Conservation (phyloP, 768 basidiomycete species). For the Gyrodon lividus region DNA sequence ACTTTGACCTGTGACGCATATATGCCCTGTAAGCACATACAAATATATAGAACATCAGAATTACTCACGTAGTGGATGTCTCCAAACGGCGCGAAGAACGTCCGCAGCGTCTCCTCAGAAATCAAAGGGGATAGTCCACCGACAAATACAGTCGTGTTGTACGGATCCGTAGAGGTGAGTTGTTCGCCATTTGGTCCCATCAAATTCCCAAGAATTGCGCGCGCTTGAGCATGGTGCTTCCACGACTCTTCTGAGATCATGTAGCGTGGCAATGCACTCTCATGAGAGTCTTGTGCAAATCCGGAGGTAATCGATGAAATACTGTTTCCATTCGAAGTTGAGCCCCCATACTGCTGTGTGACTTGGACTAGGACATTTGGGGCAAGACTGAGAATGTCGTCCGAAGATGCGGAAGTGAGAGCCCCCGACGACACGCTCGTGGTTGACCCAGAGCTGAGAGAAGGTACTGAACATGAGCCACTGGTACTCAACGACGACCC, state of each 20-base stretch:
- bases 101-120: constrained; percentile 86
- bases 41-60: constrained; percentile 1
- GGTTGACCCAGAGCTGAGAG: constrained; percentile 47
- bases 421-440: constrained; percentile 51
- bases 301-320: constrained; percentile 30
- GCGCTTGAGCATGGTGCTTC: constrained; percentile 83
- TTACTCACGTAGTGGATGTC: constrained; percentile 84
- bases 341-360: constrained; percentile 45
- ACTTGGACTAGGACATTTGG: constrained; percentile 48
- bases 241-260: constrained; percentile 71
- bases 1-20: constrained; percentile 73
- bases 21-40: constrained; percentile 1
- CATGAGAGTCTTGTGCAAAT: constrained; percentile 45
- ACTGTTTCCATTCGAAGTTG: constrained; percentile 32
- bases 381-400: constrained; percentile 52
- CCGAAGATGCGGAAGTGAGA: constrained; percentile 47
- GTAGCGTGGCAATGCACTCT: constrained; percentile 49
- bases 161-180: constrained; percentile 87
- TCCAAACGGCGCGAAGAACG: constrained; percentile 90
- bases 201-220: constrained; percentile 77
- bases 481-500: constrained; percentile 45
- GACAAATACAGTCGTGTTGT: constrained; percentile 95
- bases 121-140: constrained; percentile 88
- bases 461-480: constrained; percentile 50
- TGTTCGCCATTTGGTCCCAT: constrained; percentile 87